Conservation (phyloP, 2,329 filamentous ascomycete genomes). For the Fusarium poae region DNA sequence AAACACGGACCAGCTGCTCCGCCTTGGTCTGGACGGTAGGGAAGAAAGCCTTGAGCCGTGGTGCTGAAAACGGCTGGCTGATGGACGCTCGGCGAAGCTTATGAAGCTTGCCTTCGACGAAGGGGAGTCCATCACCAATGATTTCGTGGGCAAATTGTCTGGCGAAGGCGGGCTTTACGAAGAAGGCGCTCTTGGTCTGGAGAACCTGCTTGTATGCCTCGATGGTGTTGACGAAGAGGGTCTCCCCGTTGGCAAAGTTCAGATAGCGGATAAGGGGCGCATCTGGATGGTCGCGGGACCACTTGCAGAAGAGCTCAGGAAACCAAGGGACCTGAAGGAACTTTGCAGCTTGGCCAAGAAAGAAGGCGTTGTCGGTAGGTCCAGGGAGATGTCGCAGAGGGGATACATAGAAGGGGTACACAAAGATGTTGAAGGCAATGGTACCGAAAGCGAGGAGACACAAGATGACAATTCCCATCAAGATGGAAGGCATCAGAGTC, state of each 20-base stretch:
- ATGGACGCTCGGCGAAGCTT: slow-evolving; percentile 53
- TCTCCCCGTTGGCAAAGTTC: slow-evolving; percentile 46
- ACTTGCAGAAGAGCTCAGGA: slow-evolving; percentile 47
- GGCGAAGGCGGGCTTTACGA: slow-evolving; percentile 48
- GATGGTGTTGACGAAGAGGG: slow-evolving; percentile 46
- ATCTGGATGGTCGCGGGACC: slow-evolving; percentile 49
- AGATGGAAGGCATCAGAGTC: background rate
- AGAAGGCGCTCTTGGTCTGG: slow-evolving; percentile 46
- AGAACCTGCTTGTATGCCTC: slow-evolving; percentile 48
- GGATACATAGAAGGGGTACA: slow-evolving; percentile 60
- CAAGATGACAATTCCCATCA: background rate
- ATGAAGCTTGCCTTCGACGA: slow-evolving; percentile 55
- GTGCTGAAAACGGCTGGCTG: slow-evolving; percentile 51
- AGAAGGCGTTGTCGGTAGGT: slow-evolving; percentile 56
- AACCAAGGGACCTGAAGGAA: slow-evolving; percentile 48
- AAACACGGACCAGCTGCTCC: slow-evolving; percentile 46
- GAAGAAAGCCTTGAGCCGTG: slow-evolving; percentile 48
- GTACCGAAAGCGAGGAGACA: background rate
- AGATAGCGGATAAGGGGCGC: slow-evolving; percentile 50
- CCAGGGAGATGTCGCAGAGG: slow-evolving; percentile 60
- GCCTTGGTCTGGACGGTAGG: slow-evolving; percentile 54
- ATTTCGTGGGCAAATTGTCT: slow-evolving; percentile 45
- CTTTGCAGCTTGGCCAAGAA: slow-evolving; percentile 58
- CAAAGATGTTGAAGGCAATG: slow-evolving; percentile 48
- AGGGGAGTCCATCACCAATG: slow-evolving; percentile 53